phyloP scores from a whole-genome alignment of 345 rosid genomes.

The Citrus inodora region DNA sequence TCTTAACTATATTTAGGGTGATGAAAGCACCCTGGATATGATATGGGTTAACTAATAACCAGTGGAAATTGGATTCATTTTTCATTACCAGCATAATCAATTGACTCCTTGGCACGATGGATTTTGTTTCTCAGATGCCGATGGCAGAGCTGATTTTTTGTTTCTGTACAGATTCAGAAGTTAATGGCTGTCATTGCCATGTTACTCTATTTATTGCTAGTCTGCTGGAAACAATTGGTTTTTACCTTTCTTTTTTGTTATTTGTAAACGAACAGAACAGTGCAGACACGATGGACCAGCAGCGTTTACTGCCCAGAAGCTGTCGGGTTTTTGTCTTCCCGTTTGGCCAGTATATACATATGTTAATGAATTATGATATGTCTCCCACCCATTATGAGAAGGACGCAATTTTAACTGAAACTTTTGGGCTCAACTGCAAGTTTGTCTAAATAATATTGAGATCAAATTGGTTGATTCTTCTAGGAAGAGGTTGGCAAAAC shows the following conservation, averaged over 20 bases:
- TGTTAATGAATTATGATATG: not conserved
- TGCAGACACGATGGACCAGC: not conserved
- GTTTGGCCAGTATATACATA: not conserved
- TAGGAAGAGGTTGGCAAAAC: too few relatives aligned
- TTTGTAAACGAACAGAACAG: not conserved
- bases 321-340: not conserved
- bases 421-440: too few relatives aligned
- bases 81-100: not conserved
- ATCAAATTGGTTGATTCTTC: too few relatives aligned
- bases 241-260: not conserved
- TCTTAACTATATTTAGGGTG: not conserved
- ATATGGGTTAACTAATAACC: not conserved
- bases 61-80: not conserved
- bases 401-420: too few relatives aligned
- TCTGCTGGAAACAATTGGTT: not conserved
- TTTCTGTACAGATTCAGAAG: not conserved
- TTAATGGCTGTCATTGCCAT: not conserved
- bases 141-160: not conserved
- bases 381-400: not conserved
- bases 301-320: not conserved
- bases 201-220: not conserved
- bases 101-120: not conserved
- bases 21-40: not conserved
- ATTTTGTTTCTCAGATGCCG: not conserved
- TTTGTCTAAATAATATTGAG: too few relatives aligned